Percentiles rank a stretch among this genome's conserved stretches.
phyloP scores from a whole-genome alignment of 163 green algal species.

The Scenedesmus sp. region DNA sequence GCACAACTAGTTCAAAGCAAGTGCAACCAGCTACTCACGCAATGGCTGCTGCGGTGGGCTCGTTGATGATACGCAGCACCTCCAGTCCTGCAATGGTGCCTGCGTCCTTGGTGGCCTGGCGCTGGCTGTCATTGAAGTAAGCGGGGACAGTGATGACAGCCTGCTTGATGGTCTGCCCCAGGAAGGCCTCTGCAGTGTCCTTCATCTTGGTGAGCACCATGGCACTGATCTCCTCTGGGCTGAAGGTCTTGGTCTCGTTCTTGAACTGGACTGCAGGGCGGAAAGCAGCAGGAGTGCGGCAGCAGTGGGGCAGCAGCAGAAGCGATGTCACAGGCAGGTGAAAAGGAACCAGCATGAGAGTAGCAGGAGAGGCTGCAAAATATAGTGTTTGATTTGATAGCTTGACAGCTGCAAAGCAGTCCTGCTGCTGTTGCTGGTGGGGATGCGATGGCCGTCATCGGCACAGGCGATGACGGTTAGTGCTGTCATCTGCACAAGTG shows the following conservation, averaged over 20 bases:
- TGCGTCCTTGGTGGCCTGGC: constrained; percentile 92
- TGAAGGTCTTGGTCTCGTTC: constrained; percentile 86
- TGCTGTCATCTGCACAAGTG: too few species aligned
- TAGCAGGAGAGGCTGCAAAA: too few species aligned
- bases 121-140: constrained; percentile 99
- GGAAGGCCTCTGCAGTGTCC: constrained; percentile 83
- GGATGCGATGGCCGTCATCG: too few species aligned
- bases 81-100: constrained; percentile 94
- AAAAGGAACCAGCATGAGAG: neutral
- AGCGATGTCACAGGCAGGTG: neutral
- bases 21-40: constrained; percentile 55
- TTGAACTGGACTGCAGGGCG: constrained; percentile 79
- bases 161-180: constrained; percentile 89
- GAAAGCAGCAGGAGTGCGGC: neutral
- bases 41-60: constrained; percentile 97
- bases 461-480: too few species aligned
- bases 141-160: constrained; percentile 97
- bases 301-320: neutral
- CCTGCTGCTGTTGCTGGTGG: neutral
- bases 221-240: constrained; percentile 92
- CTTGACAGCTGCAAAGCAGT: neutral
- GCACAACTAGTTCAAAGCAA: neutral
- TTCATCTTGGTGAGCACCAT: constrained; percentile 92
- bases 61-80: constrained; percentile 99
- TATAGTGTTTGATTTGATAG: too few species aligned